phyloP scores from a whole-genome alignment of 352 stramenopile species.

The Globisporangium uncinulatum region DNA sequence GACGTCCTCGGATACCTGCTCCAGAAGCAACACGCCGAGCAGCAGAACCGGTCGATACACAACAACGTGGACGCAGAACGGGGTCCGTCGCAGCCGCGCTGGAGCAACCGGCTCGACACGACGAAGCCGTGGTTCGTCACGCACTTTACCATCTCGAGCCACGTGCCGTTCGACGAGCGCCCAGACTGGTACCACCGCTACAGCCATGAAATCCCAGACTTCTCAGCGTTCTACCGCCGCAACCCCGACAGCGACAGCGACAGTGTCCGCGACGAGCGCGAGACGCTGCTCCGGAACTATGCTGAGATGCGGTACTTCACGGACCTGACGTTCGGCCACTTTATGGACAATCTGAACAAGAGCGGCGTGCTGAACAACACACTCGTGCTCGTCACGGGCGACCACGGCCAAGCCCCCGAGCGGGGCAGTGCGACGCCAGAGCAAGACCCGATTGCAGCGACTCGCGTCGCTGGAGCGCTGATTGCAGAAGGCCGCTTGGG shows the following conservation, averaged over 20 bases:
- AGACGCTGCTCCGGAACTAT: conserved; percentile 47
- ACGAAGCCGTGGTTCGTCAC: conserved; percentile 48
- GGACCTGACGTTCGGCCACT: conserved; percentile 47
- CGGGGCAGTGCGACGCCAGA: conserved; percentile 36
- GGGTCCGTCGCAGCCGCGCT: conserved; percentile 11
- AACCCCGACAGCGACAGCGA: too few species aligned
- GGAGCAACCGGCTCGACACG: conserved; percentile 10
- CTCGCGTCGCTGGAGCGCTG: conserved; percentile 40
- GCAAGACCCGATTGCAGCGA: conserved; percentile 38
- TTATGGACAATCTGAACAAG: conserved; percentile 48
- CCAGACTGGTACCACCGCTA: conserved; percentile 58
- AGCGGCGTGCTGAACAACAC: conserved; percentile 59
- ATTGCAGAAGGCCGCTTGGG: conserved; percentile 50
- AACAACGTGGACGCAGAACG: conserved; percentile 9
- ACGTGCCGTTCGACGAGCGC: conserved; percentile 53
- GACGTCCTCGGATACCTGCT: conserved; percentile 45
- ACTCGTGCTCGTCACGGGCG: conserved; percentile 55
- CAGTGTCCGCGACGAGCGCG: conserved; percentile 15
- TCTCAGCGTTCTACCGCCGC: conserved; percentile 40
- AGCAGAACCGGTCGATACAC: conserved; percentile 7
- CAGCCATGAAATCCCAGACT: conserved; percentile 26
- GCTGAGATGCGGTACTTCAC: conserved; percentile 63
- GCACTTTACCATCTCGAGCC: conserved; percentile 75
- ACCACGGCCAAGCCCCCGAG: conserved; percentile 59
- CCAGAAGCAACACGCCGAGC: conserved; percentile 21